Percentiles rank a stretch among this genome's conserved stretches.
Evolutionary conservation across 2,329 filamentous ascomycete species (phyloP).

Genomic region (Aspergillus fructus): DNA sequence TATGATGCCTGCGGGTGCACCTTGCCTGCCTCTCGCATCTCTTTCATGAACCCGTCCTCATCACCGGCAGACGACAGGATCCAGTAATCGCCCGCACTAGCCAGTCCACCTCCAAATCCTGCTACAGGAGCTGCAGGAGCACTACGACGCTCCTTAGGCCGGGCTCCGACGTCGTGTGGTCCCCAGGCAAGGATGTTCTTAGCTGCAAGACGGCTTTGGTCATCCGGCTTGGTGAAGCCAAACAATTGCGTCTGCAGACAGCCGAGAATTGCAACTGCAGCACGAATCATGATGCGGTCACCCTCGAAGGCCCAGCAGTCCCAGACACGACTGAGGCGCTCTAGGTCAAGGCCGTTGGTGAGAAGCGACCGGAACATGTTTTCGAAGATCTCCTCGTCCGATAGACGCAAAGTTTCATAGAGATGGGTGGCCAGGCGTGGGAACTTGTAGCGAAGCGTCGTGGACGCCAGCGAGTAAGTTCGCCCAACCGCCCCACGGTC

Average conservation of each 20-base stretch:
- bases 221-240: constrained; percentile 36
- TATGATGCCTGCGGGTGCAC: constrained; percentile 23
- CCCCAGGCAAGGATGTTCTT: constrained; percentile 39
- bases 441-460: constrained; percentile 59
- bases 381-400: constrained; percentile 49
- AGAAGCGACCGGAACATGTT: constrained; percentile 57
- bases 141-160: constrained; percentile 37
- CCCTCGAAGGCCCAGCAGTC: constrained; percentile 64
- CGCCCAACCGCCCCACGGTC: constrained; percentile 57
- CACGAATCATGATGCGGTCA: constrained; percentile 50
- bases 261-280: constrained; percentile 45
- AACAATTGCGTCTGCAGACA: constrained; percentile 45
- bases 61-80: constrained; percentile 37
- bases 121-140: constrained; percentile 30
- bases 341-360: constrained; percentile 52
- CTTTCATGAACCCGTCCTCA: constrained; percentile 44
- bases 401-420: constrained; percentile 38
- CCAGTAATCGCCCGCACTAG: constrained; percentile 44
- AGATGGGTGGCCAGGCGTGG: constrained; percentile 56
- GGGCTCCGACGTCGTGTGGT: constrained; percentile 32
- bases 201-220: constrained; percentile 35
- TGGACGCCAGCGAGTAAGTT: constrained; percentile 56
- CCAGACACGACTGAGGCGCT: constrained; percentile 57
- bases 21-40: constrained; percentile 44
- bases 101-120: constrained; percentile 38